Evolutionary conservation across 2,329 filamentous ascomycete genomes (phyloP).

Genomic region (Fusarium nodosum): DNA sequence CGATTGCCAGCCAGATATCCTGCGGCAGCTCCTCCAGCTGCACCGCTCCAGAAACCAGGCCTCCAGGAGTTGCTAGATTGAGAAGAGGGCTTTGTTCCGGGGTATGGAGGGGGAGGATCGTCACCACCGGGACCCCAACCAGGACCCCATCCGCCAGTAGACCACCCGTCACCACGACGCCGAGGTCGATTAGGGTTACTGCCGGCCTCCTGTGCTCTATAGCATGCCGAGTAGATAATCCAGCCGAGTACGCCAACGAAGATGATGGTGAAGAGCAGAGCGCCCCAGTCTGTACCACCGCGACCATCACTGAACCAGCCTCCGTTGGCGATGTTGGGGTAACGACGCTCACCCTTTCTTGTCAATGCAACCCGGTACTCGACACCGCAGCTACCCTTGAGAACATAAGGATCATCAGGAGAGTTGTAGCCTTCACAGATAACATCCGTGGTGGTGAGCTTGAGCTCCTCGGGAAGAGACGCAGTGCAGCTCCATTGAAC

Average conservation of each 20-base stretch:
- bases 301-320: constrained; percentile 54
- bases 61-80: constrained; percentile 68
- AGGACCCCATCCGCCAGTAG: constrained; percentile 55
- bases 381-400: constrained; percentile 92
- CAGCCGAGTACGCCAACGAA: constrained; percentile 72
- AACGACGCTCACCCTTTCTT: constrained; percentile 78
- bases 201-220: constrained; percentile 21
- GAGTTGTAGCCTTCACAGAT: constrained; percentile 89
- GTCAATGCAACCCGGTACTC: constrained; percentile 88
- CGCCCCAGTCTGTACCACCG: constrained; percentile 53
- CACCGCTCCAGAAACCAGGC: constrained; percentile 81
- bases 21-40: constrained; percentile 76
- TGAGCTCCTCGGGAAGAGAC: constrained; percentile 70
- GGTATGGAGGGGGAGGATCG: constrained; percentile 66
- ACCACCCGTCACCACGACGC: constrained; percentile 51
- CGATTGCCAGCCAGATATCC: constrained; percentile 72
- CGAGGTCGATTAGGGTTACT: constrained; percentile 31
- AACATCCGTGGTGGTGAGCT: constrained; percentile 88
- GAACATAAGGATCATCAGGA: constrained; percentile 84
- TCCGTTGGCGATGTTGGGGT: constrained; percentile 67
- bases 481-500: constrained; percentile 91
- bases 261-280: constrained; percentile 69
- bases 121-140: constrained; percentile 59
- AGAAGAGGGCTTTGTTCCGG: constrained; percentile 56
- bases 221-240: constrained; percentile 72